Percentiles rank a stretch among this genome's conserved stretches.
phyloP scores from a whole-genome alignment of 495 filamentous ascomycete species.

The Daldinia vernicosa region DNA sequence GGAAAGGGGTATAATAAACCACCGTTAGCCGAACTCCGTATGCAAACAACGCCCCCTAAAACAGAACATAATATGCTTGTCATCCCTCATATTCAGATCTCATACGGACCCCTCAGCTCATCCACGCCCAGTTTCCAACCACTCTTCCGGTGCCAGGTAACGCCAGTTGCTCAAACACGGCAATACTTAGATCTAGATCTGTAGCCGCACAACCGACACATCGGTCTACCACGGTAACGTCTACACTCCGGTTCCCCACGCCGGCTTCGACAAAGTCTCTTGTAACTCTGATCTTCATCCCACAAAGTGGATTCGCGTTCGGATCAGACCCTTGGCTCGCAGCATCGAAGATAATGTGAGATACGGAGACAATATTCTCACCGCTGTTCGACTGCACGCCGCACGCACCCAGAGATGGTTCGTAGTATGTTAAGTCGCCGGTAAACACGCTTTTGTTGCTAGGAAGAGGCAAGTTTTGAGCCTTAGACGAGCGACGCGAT shows the following conservation, averaged over 20 bases:
- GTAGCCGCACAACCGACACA: constrained; percentile 70
- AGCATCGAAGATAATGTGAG: constrained; percentile 73
- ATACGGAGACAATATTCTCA: constrained; percentile 72
- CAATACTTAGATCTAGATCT: constrained; percentile 73
- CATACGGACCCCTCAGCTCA: constrained; percentile 45
- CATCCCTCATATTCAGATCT: background rate
- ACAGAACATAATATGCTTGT: background rate
- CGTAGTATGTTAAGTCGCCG: constrained; percentile 78
- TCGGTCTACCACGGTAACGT: constrained; percentile 78
- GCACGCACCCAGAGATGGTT: constrained; percentile 74
- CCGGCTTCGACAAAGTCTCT: constrained; percentile 52
- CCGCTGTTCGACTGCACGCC: constrained; percentile 62
- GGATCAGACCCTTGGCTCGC: constrained; percentile 63
- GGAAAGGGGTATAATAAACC: constrained; percentile 31
- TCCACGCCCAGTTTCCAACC: constrained; percentile 72
- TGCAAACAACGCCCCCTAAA: constrained; percentile 4
- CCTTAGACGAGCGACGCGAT: constrained; percentile 11
- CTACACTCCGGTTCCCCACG: constrained; percentile 57
- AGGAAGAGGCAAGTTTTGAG: constrained; percentile 64
- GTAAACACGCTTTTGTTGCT: constrained; percentile 58
- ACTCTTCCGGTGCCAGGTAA: constrained; percentile 66
- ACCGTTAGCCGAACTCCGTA: constrained; percentile 27
- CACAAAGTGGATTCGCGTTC: constrained; percentile 77
- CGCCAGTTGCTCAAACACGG: constrained; percentile 69
- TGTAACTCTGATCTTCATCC: constrained; percentile 65